Percentiles rank a stretch among this genome's conserved stretches.
Conservation (phyloP, 2,329 filamentous ascomycete genomes). For the Thermothelomyces thermophilus region DNA sequence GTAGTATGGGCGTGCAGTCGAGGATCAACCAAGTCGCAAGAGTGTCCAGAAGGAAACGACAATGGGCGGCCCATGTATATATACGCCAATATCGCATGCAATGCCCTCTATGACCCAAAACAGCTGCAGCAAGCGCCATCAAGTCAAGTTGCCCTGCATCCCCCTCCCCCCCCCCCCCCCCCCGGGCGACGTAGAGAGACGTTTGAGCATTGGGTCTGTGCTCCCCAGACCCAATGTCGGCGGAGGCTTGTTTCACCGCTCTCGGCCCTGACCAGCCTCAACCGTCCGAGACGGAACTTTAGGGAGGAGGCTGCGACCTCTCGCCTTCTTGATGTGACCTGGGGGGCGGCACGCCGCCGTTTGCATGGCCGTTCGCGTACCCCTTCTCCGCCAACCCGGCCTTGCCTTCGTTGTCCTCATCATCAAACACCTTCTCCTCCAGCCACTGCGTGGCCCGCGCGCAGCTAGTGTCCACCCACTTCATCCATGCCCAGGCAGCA, state of each 20-base stretch:
- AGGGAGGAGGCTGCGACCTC: constrained; percentile 4
- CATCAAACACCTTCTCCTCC: constrained; percentile 42
- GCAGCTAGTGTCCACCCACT: constrained; percentile 44
- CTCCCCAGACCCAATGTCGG: neutral
- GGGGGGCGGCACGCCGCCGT: neutral
- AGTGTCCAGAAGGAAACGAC: neutral
- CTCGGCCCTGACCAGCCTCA: neutral
- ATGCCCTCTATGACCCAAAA: neutral
- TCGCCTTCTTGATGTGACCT: constrained; percentile 2
- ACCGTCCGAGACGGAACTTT: neutral
- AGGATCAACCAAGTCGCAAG: neutral
- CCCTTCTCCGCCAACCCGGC: constrained; percentile 25
- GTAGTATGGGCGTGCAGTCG: neutral
- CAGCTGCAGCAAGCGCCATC: neutral
- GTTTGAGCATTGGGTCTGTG: neutral
- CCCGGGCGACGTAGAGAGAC: too few relatives aligned
- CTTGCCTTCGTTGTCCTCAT: constrained; percentile 31
- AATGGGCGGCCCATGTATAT: neutral
- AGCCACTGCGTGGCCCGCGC: constrained; percentile 41
- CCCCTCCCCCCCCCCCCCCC: too few relatives aligned
- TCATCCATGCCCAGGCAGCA: constrained; percentile 44
- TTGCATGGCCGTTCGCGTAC: constrained; percentile 16
- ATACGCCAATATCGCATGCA: constrained; percentile 1
- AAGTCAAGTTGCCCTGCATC: too few relatives aligned
- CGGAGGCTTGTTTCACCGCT: neutral